phyloP scores from a whole-genome alignment of 768 basidiomycete species.

The Mycena epipterygia region DNA sequence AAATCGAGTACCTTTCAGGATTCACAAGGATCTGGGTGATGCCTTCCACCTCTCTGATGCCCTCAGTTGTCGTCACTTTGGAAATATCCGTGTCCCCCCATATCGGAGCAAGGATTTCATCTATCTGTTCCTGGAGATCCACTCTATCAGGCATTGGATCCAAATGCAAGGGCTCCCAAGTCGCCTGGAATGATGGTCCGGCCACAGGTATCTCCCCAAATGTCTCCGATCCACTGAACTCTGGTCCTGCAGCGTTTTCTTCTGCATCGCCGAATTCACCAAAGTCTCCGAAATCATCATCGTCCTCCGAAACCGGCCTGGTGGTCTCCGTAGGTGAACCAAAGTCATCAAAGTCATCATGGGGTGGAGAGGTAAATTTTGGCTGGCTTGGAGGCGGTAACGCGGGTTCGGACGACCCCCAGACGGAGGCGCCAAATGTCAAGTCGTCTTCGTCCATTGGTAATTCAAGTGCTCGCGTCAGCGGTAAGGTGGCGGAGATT shows the following conservation, averaged over 20 bases:
- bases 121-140: slow-evolving; percentile 72
- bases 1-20: slow-evolving; percentile 72
- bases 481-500: neutral
- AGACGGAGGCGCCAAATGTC: slow-evolving; percentile 79
- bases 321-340: slow-evolving; percentile 60
- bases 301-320: slow-evolving; percentile 59
- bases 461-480: slow-evolving; percentile 4
- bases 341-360: slow-evolving; percentile 75
- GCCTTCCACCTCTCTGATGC: slow-evolving; percentile 85
- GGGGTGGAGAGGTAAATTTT: slow-evolving; percentile 38
- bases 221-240: slow-evolving; percentile 53
- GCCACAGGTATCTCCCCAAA: slow-evolving; percentile 56
- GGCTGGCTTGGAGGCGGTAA: slow-evolving; percentile 45
- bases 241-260: slow-evolving; percentile 45
- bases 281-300: slow-evolving; percentile 91
- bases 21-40: slow-evolving; percentile 83
- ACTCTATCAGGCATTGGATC: slow-evolving; percentile 72
- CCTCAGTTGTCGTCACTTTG: slow-evolving; percentile 73
- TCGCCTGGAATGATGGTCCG: slow-evolving; percentile 55
- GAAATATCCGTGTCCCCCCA: slow-evolving; percentile 70
- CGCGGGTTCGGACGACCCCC: slow-evolving; percentile 65
- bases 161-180: slow-evolving; percentile 75
- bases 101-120: slow-evolving; percentile 74
- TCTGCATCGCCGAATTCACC: slow-evolving; percentile 86
- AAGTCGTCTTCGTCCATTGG: slow-evolving; percentile 78